A percentile compares a stretch with the other conserved stretches of the same genome.
phyloP scores from a whole-genome alignment of 345 rosid genomes.

The Citrus sinensis region DVS_A1.0 CM039162.1:21448501-21449000 shows the following conservation, averaged over 20 bases:
- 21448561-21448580: slow-evolving; percentile 86
- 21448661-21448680: slow-evolving; percentile 77
- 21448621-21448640: slow-evolving; percentile 57
- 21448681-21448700: slow-evolving; percentile 58
- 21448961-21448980: not conserved
- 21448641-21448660: slow-evolving; percentile 64
- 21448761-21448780: slow-evolving; percentile 50
- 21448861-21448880: not conserved
- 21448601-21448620: slow-evolving; percentile 50
- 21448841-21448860: not conserved
- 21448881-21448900: not conserved
- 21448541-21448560: slow-evolving; percentile 61
- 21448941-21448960: not conserved
- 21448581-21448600: slow-evolving; percentile 88
- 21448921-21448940: no score
- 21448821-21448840: slow-evolving; percentile 24
- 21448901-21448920: no score
- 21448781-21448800: slow-evolving; percentile 29
- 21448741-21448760: slow-evolving; percentile 52
- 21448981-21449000: not conserved
- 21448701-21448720: slow-evolving; percentile 64
- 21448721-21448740: slow-evolving; percentile 72
- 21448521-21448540: slow-evolving; percentile 63
- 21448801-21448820: slow-evolving; percentile 20
- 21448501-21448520: slow-evolving; percentile 89